Conservation (phyloP, 345 rosid species). For the Passiflora organensis region DNA sequence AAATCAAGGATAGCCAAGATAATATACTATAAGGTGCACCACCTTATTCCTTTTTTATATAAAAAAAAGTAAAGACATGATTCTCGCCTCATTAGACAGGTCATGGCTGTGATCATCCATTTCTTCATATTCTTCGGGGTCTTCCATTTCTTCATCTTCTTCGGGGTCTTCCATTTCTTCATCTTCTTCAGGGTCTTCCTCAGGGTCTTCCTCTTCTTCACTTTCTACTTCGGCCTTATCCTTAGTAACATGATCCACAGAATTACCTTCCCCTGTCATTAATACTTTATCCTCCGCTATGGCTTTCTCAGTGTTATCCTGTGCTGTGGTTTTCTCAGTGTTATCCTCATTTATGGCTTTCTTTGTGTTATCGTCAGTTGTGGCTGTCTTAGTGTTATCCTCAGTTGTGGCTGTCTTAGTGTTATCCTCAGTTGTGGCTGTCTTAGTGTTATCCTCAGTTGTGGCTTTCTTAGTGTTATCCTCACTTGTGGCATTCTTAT, state of each 20-base stretch:
- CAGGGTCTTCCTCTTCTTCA: conserved; percentile 43
- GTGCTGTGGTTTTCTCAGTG: conserved; percentile 1
- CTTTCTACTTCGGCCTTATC: conserved; percentile 30
- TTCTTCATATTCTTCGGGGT: conserved; percentile 55
- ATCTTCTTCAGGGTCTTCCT: conserved; percentile 63
- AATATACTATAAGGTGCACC: not conserved
- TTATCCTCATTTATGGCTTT: too few species aligned
- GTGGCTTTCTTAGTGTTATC: too few species aligned
- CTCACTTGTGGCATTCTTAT: conserved; percentile 21
- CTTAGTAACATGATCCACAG: conserved; percentile 36
- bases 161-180: conserved; percentile 38
- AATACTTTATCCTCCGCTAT: conserved; percentile 13
- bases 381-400: too few species aligned
- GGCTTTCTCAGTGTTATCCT: not conserved
- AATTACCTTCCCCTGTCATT: conserved; percentile 24
- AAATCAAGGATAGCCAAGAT: too few species aligned
- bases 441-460: too few species aligned
- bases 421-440: too few species aligned
- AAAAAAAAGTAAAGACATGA: not conserved
- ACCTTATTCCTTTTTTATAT: not conserved
- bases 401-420: too few species aligned
- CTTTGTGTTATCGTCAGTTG: too few species aligned
- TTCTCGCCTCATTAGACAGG: conserved; percentile 46
- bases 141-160: conserved; percentile 43
- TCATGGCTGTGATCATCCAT: conserved; percentile 45